A percentile compares a stretch with the other conserved stretches of the same genome.
phyloP scores from a whole-genome alignment of 148 eudicot genomes.

The Nepenthes mirabilis region DNA sequence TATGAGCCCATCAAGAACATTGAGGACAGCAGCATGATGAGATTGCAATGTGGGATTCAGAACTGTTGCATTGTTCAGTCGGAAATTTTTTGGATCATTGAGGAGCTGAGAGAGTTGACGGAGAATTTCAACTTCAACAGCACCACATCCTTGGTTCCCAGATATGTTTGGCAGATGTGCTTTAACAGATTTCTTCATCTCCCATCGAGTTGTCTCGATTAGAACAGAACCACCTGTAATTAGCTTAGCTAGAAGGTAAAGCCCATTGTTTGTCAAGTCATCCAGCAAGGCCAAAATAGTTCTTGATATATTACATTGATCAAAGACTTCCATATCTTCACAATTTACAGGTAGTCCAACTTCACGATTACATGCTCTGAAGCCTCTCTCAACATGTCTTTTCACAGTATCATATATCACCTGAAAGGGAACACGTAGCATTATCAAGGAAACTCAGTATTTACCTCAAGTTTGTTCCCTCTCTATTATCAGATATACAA shows the following conservation, averaged over 20 bases:
- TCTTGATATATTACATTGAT: constrained; percentile 11
- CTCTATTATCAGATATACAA: no score
- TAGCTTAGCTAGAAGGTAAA: constrained; percentile 34
- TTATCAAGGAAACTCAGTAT: no score
- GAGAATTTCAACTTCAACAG: constrained; percentile 8
- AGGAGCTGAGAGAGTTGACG: constrained; percentile 24
- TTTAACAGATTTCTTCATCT: constrained; percentile 51
- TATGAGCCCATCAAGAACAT: constrained; percentile 37
- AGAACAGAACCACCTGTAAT: constrained; percentile 30
- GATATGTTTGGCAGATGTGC: constrained; percentile 18
- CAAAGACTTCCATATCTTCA: neutral
- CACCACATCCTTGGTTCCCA: constrained; percentile 8
- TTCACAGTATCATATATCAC: no score
- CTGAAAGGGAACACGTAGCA: no score
- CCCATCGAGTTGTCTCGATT: constrained; percentile 44
- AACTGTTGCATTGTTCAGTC: constrained; percentile 7
- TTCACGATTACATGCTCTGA: no score
- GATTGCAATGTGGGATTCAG: constrained; percentile 19
- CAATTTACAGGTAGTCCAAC: no score
- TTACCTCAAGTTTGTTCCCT: no score
- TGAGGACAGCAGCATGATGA: constrained; percentile 29
- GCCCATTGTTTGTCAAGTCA: constrained; percentile 51
- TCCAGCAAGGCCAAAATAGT: constrained; percentile 32
- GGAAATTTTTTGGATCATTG: constrained; percentile 34
- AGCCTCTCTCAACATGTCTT: no score